Base-by-base conservation (phyloP, 2,329 filamentous ascomycete species). In the Aspergillus japonicus region DNA sequence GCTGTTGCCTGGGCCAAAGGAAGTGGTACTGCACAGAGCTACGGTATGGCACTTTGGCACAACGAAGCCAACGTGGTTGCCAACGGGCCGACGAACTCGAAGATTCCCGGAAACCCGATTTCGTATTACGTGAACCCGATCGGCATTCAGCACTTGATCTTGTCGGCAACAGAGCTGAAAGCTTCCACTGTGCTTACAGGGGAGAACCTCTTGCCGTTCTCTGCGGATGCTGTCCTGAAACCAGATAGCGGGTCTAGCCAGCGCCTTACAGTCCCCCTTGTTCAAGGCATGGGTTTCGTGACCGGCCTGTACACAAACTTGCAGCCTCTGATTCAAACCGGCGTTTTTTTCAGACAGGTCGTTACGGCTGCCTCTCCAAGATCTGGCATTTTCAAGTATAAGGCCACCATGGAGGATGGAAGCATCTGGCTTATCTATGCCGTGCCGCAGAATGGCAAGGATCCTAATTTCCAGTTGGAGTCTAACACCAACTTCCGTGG, bases 221-320 rank as follows among this genome's bases (percentile, higher is more conserved):
- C 85, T 0, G 83, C 82, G 14, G 87, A 91, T 63, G 86, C 92
- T 50, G 88, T 90, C 49, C 80, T 98, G 33, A 83, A 79, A 54
- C 81, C 82, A 2, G 78, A 81, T 23, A 70, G 74, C n/a, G 79
- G 79, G 2, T 81, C 83, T 7, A 73, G 80, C 1, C 84, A 89
- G 0, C 80, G 83, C 1, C 83, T 98, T 21, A 88, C 85, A 0
- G 92, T 96, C 64, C 92, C 93, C 0, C 72, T 97, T 7, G 87
- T 96, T 0, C 94, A 98, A 71, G 95, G 95, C 11, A 95, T 96
- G 87, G 89, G 86, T 0, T 96, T 92, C 68, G 81, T 96, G 19
- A 97, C 93, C 4, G 93, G 83, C 0, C 75, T 89, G 19, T 98
- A 93, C 75, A 82, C 81, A 56, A 86, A 87, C 31, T 82, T 86